Base-by-base conservation (phyloP, 345 rosid species). In the Theobroma cacao region DNA sequence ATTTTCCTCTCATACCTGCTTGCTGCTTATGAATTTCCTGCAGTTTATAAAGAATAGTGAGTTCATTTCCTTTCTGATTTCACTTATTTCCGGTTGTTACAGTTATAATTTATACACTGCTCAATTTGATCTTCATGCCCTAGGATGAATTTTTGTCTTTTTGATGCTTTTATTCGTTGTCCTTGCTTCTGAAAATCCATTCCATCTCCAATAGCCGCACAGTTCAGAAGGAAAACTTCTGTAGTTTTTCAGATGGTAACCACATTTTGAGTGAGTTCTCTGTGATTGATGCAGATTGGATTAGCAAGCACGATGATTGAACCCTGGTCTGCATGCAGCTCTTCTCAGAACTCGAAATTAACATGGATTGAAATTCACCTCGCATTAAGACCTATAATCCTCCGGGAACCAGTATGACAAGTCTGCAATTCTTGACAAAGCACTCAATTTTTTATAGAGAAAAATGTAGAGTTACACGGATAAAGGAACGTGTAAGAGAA, bases 1-100 rank as follows among this genome's bases (percentile, higher is more conserved):
- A 86, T 94, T 64, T 82, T 94, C 36, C 90, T 92, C 78, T 86
- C 89, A 26, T 85, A 85, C 75, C 79, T 92, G 50, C 75, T 83
- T 69, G 30, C 10, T 9, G 33, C 60, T 38, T 22, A 65, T 50
- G 47, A 60, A 75, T 41, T 11, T 47, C 58, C 67, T 31, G 41
- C 38, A 10, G 36, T 68, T 47, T 75, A 71, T 58, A 38, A 41
- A 79, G 66, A 79, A 50, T 66, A 52, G 41, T 81, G 74, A 79
- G 80, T 75, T 50, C 52, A 18, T 40, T 67, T 41, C 63, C 60
- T 53, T 40, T 64, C 77, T 30, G 28, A 63, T 71, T 62, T 47
- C 10, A 70, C 59, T 74, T 33, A 50, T 55, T 58, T 36, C 24
- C 71, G 28, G 24, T 47, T n/a, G 2, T 31, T 11, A 43, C 30